Evolutionary conservation across 352 stramenopile species (phyloP), one percentile per base, ranked within the genome.

Genomic region (Pythium monospermum): DNA sequence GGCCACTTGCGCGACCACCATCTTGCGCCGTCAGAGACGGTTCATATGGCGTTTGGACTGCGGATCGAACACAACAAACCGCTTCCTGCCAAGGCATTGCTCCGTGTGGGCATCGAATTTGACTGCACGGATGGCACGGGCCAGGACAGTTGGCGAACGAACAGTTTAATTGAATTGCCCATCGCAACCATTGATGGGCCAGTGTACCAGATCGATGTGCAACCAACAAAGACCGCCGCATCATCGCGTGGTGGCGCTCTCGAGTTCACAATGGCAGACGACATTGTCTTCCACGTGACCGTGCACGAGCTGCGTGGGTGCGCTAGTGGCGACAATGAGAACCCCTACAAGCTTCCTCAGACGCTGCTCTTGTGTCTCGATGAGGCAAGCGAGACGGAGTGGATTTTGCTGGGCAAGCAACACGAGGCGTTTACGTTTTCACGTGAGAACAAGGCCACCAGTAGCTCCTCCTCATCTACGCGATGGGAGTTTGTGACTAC

Each of bases 401-500:
- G 79, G 79, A 66, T 90, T 33, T 48, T 86, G 12, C 22, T 90
- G 18, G 76, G 79, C 25, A 87, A 85, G 49, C 71, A 82, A 45
- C 59, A 65, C 21, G 76, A 87, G 58, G 58, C 55, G 21, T 70
- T 87, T 33, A 41, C 15, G 32, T 22, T 49, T 37, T 10, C 18
- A 21, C 18, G 37, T 8, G 7, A 35, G 13, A 8, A 35, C 8
- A 13, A 35, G 5, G 8, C 18, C 30, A 37, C 6, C 15, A n/a
- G 27, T 12, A 15, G 19, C 10, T n/a, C n/a, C n/a, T n/a, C n/a
- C n/a, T n/a, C n/a, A n/a, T n/a, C n/a, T n/a, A n/a, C n/a, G n/a
- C n/a, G n/a, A n/a, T n/a, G n/a, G n/a, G n/a, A n/a, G n/a, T 63
- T 87, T 18, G 12, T 26, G 5, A 58, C 41, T 6, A 44, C 30